These are phyloP conservation scores for Puccinia triticina DNA, from an alignment of 1,284 basidiomycete species.

Conservation along the genomic window DNA sequence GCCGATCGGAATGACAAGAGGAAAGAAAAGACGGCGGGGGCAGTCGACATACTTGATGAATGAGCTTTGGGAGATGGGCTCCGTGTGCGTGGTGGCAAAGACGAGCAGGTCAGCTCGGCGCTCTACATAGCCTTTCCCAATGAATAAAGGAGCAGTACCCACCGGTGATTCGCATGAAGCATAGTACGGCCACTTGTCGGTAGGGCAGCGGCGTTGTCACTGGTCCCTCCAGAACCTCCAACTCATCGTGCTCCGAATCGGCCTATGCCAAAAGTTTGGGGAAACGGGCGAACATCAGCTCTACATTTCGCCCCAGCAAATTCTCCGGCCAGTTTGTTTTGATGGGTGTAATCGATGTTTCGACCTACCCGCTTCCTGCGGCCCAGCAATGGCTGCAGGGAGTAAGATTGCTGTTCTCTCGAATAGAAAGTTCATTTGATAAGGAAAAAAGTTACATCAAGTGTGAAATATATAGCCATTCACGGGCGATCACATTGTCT, in stretches of 20 bases:
- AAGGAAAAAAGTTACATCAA: too few relatives aligned
- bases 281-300: background rate
- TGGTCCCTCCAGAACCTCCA: background rate
- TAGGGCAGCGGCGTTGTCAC: slow-evolving; percentile 23
- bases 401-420: too few relatives aligned
- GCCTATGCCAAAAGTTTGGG: background rate
- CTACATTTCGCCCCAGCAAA: too few relatives aligned
- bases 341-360: too few relatives aligned
- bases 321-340: too few relatives aligned
- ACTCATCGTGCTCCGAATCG: background rate
- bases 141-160: background rate
- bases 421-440: too few relatives aligned
- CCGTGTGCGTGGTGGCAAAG: background rate
- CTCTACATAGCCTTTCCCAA: background rate
- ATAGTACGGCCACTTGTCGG: slow-evolving; percentile 36
- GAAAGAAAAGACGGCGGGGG: background rate
- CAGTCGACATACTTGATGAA: slow-evolving; percentile 43
- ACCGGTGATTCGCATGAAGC: slow-evolving; percentile 46
- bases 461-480: too few relatives aligned
- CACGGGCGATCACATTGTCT: too few relatives aligned
- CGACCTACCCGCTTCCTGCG: background rate
- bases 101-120: background rate
- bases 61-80: slow-evolving; percentile 45
- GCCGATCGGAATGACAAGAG: background rate
- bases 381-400: slow-evolving; percentile 14